Conservation (phyloP, 306 rosid species). For the Sphenostylis stenocarpa region DNA sequence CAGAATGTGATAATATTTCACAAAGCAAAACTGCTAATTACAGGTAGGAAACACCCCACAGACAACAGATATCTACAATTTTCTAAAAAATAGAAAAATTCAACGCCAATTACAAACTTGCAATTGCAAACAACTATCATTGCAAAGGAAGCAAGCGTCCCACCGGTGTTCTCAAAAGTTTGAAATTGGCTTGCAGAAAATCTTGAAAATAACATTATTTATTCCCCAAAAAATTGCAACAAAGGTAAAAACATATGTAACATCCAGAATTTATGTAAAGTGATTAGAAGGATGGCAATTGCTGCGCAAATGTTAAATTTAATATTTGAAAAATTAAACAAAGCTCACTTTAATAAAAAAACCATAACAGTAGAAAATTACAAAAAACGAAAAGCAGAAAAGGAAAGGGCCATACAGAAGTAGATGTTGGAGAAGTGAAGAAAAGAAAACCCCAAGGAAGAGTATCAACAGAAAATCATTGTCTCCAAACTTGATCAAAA, state of each 20-base stretch:
- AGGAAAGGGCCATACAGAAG: constrained; percentile 66
- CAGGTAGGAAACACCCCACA: neutral
- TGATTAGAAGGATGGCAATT: neutral
- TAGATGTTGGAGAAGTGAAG: constrained; percentile 67
- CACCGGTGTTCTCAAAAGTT: constrained; percentile 38
- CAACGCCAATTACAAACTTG: constrained; percentile 28
- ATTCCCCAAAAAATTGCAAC: constrained; percentile 24
- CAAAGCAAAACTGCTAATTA: neutral
- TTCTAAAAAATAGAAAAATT: neutral
- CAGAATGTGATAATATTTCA: neutral
- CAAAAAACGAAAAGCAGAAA: neutral
- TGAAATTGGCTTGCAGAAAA: constrained; percentile 33
- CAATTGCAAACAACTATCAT: neutral
- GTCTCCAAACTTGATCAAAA: constrained; percentile 39
- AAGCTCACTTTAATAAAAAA: constrained; percentile 48
- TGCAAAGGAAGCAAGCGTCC: neutral
- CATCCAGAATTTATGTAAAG: constrained; percentile 46
- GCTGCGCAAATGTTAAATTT: neutral
- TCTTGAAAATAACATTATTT: constrained; percentile 18
- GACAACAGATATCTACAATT: neutral
- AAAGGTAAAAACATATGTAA: constrained; percentile 24
- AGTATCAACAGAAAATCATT: constrained; percentile 45
- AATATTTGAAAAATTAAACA: neutral
- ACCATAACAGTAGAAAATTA: constrained; percentile 12
- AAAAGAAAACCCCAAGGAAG: constrained; percentile 34